These are phyloP conservation scores for Alternaria burnsii DNA, from an alignment of 2,329 filamentous ascomycete species.

Conservation along the genomic window DNA sequence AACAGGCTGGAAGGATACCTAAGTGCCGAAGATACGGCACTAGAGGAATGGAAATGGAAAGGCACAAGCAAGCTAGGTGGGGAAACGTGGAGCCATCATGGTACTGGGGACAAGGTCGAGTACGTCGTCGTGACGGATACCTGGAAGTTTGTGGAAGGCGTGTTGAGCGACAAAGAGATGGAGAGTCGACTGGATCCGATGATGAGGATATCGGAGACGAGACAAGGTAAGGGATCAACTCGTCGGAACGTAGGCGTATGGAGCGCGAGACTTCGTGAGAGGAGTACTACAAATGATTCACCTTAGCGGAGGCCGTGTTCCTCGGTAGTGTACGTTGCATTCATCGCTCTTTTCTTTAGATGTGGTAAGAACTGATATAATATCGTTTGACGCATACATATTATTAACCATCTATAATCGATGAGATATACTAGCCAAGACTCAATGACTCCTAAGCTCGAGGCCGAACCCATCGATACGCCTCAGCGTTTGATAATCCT, in stretches of 20 bases:
- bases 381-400: not conserved
- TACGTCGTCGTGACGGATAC: slow-evolving; percentile 19
- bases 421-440: not conserved
- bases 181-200: not conserved
- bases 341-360: not conserved
- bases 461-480: not conserved
- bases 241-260: slow-evolving; percentile 1
- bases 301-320: not conserved
- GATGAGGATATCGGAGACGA: not conserved
- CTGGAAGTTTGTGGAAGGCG: slow-evolving; percentile 14
- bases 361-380: not conserved
- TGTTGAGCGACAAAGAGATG: slow-evolving; percentile 3
- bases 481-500: not conserved
- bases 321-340: not conserved
- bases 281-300: not conserved
- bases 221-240: not conserved
- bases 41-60: slow-evolving; percentile 22
- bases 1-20: slow-evolving; percentile 14
- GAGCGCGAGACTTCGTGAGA: not conserved
- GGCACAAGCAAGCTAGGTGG: slow-evolving; percentile 20
- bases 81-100: slow-evolving; percentile 13
- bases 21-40: slow-evolving; percentile 14
- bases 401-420: not conserved
- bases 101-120: slow-evolving; percentile 11
- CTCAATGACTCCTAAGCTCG: not conserved